Percentiles rank a stretch among this genome's conserved stretches.
Conservation (phyloP, 169 alveolate genomes). For the Plasmodium vivax region DNA sequence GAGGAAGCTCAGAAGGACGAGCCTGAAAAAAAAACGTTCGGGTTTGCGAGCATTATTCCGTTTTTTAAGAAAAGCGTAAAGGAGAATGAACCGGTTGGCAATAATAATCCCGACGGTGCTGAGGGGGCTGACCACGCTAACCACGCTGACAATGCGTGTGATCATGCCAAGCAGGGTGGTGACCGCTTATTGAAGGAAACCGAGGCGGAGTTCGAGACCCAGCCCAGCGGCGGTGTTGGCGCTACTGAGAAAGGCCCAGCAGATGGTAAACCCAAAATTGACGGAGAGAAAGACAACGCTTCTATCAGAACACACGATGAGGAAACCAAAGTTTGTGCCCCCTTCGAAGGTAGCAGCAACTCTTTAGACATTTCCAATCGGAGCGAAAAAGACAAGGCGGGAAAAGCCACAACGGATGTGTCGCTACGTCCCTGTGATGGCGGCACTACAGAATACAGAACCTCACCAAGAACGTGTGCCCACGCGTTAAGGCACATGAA, state of each 20-base stretch:
- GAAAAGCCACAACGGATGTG: background rate
- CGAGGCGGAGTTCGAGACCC: background rate
- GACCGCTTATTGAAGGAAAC: background rate
- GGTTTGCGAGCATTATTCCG: background rate
- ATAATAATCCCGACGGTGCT: background rate
- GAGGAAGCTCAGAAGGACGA: background rate
- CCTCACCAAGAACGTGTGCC: background rate
- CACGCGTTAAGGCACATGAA: background rate
- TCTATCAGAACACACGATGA: background rate
- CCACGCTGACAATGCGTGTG: background rate
- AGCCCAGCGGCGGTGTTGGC: background rate
- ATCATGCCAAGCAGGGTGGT: background rate
- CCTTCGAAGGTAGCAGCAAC: background rate
- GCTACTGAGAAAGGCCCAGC: background rate
- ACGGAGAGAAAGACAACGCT: background rate
- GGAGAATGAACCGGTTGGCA: background rate
- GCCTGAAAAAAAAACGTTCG: background rate
- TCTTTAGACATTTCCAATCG: background rate
- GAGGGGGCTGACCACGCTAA: background rate
- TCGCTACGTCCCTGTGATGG: background rate
- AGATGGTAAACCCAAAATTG: background rate
- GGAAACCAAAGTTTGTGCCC: background rate
- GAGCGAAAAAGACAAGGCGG: background rate
- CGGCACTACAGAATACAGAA: background rate
- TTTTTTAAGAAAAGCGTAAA: background rate